phyloP scores from a whole-genome alignment of 31 red algal genomes.

The Pterothamnion heteromorphum region DNA sequence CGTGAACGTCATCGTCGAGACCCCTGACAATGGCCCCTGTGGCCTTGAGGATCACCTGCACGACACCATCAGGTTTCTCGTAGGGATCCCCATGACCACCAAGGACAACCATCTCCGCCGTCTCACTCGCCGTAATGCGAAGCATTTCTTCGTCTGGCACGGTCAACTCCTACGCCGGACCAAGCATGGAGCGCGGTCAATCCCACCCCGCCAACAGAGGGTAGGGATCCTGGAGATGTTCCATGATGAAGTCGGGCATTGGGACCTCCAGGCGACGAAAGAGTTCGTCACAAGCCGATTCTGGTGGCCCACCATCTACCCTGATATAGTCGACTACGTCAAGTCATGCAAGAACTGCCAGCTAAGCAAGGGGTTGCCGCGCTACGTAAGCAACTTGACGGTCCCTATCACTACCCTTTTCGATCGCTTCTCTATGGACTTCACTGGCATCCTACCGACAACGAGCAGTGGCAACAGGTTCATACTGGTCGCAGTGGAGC shows the following conservation, averaged over 20 bases:
- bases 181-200: background rate
- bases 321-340: background rate
- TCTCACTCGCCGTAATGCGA: background rate
- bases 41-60: background rate
- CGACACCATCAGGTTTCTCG: background rate
- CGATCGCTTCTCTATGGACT: background rate
- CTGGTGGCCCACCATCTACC: background rate
- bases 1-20: background rate
- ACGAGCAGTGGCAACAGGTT: background rate
- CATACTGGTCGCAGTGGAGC: slow-evolving; percentile 26
- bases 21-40: background rate
- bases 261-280: background rate
- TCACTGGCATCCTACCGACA: background rate
- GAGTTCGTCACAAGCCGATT: background rate
- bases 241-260: slow-evolving; percentile 16
- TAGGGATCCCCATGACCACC: background rate
- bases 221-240: background rate
- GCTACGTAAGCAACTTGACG: background rate
- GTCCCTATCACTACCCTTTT: background rate
- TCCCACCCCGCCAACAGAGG: background rate
- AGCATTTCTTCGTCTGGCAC: background rate
- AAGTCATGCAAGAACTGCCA: slow-evolving; percentile 10
- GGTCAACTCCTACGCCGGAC: background rate
- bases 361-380: background rate
- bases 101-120: background rate